phyloP scores from a whole-genome alignment of 371 early-diverging fungal genomes.

The Paraphysoderma sedebokerense region DNA sequence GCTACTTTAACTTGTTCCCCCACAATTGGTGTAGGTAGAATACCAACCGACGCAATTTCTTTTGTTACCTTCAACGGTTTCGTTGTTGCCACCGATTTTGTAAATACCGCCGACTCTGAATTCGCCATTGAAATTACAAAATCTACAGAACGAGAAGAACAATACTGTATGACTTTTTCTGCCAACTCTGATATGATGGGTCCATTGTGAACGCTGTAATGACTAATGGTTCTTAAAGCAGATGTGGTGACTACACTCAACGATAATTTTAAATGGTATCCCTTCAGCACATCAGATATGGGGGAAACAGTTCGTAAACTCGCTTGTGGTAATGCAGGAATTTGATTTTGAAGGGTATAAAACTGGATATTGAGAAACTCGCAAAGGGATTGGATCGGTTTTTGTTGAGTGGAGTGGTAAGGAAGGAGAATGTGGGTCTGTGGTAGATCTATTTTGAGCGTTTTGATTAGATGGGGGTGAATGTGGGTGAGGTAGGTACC shows the following conservation, averaged over 20 bases:
- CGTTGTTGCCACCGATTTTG: no score
- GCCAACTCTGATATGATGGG: constrained; percentile 36
- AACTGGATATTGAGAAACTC: constrained; percentile 24
- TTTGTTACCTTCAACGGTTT: no score
- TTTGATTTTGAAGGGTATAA: constrained; percentile 20
- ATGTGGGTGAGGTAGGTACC: constrained; percentile 14
- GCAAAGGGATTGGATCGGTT: constrained; percentile 34
- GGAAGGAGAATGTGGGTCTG: no score
- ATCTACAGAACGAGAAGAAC: no score
- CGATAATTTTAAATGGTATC: constrained; percentile 30
- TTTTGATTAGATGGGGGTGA: constrained; percentile 2
- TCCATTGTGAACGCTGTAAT: constrained; percentile 45
- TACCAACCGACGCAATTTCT: no score
- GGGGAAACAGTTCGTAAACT: constrained; percentile 46
- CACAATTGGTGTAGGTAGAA: constrained; percentile 4
- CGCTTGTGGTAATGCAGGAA: constrained; percentile 34
- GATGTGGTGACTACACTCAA: constrained; percentile 50
- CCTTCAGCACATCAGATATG: constrained; percentile 12
- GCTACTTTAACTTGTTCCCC: constrained; percentile 47
- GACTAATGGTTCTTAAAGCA: constrained; percentile 53
- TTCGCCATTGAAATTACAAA: no score
- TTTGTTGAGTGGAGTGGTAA: no score
- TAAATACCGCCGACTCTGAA: no score
- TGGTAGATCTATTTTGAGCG: no score
- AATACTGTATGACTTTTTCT: constrained; percentile 24